phyloP scores from a whole-genome alignment of 805 yeast species.

The Suhomyces xylopsoci region DNA sequence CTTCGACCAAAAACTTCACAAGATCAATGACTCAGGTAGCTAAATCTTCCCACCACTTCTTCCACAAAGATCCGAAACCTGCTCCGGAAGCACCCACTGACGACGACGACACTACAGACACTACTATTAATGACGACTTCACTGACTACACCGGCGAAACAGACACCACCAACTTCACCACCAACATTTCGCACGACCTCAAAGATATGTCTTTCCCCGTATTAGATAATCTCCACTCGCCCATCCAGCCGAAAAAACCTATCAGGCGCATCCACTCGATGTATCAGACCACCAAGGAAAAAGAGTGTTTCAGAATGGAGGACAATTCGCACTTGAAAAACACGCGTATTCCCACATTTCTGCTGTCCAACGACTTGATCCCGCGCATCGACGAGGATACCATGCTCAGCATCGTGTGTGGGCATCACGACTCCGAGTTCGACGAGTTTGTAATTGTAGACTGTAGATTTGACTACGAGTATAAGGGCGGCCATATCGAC shows the following conservation, averaged over 20 bases:
- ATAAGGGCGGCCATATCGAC: constrained; percentile 85
- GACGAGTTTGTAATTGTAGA: constrained; percentile 66
- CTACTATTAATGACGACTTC: constrained; percentile 7
- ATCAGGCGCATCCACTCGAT: constrained; percentile 65
- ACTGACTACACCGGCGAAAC: background rate
- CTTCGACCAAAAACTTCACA: constrained; percentile 18
- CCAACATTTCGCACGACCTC: background rate
- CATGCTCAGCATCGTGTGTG: constrained; percentile 56
- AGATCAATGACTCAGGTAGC: constrained; percentile 19
- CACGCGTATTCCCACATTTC: constrained; percentile 28
- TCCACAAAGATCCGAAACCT: background rate
- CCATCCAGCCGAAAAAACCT: constrained; percentile 19
- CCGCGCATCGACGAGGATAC: constrained; percentile 64
- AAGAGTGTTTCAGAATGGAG: constrained; percentile 18
- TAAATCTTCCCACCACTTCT: constrained; percentile 15
- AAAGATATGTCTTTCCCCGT: background rate
- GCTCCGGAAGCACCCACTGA: background rate
- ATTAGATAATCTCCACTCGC: background rate
- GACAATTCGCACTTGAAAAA: constrained; percentile 32
- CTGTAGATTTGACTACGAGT: constrained; percentile 92
- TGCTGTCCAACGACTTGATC: constrained; percentile 52
- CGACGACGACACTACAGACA: background rate
- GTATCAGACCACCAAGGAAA: constrained; percentile 51
- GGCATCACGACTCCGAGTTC: constrained; percentile 47
- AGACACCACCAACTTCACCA: background rate